Base-by-base conservation (phyloP, 164 flowering plant species). In the Warburgia ugandensis region DNA sequence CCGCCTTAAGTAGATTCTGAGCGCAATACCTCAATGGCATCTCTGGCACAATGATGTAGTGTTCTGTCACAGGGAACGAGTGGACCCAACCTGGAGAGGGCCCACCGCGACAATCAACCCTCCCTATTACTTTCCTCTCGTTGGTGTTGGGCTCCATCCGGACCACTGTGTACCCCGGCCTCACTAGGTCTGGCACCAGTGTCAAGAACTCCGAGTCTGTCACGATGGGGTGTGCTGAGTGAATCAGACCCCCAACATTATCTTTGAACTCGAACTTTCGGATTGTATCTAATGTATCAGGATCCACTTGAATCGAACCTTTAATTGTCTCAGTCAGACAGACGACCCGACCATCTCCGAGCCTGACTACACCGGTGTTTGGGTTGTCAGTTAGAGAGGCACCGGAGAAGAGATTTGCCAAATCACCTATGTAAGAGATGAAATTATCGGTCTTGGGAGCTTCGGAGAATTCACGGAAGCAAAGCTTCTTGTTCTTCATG, bases 31-130 rank as follows among this genome's bases (percentile, higher is more conserved):
- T 77, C 51, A 92, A 57, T 10, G 95, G 79, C 99, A 92, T 92
- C 67, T 92, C 99, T 37, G 99, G 99, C 62, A 88, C 89, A 14
- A 92, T 52, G 7, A 92, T 68, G 20, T 84, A 88, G 48, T 84
- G 70, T 50, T 84, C 86, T 1, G 97, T 88, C 50, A 86, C 84
- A 1, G 99, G 85, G 40, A 92, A 92, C 14, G 95, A 88, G 56
- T 92, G 99, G 37, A 88, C 99, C 99, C 99, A 92, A 0, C 99
- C 99, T 0, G 95, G 84, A 0, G 89, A 60, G 0, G 94, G 90
- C 4, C 99, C 89, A 2, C 87, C 86, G 10, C 81, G 61, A 45
- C 99, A 88, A n/a, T 68, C 49, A 21, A 86, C 94, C 58, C 99
- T 48, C 4, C 99, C 97, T 2, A 92, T 72, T 50, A 86, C 82